Conservation (phyloP, 257 asterid genomes). For the Nicotiana attenuata region DNA sequence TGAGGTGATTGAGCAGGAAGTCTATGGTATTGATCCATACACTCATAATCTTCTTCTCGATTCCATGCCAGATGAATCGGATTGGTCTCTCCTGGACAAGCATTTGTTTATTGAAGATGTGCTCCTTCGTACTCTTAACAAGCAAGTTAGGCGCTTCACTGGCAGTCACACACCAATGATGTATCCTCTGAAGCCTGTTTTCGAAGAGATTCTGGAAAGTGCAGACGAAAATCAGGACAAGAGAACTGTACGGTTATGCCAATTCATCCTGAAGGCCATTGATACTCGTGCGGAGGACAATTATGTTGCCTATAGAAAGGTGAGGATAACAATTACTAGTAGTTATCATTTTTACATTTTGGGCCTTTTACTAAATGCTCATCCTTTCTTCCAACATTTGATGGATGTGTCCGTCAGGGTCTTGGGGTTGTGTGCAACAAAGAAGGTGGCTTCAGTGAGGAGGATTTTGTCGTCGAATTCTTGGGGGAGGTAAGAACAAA, state of each 20-base stretch:
- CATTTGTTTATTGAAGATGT: constrained; percentile 90
- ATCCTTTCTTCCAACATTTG: constrained; percentile 8
- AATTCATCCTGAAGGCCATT: constrained; percentile 68
- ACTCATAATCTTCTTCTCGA: constrained; percentile 96
- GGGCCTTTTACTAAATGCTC: background rate
- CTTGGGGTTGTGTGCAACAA: constrained; percentile 99
- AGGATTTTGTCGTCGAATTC: constrained; percentile 97
- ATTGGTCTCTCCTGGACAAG: constrained; percentile 78
- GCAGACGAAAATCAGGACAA: constrained; percentile 61
- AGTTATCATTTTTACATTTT: background rate
- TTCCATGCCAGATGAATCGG: constrained; percentile 95
- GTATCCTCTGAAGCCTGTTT: constrained; percentile 74
- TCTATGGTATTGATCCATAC: constrained; percentile 96
- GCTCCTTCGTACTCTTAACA: constrained; percentile 76
- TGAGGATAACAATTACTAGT: constrained; percentile 15
- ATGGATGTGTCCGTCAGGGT: constrained; percentile 49
- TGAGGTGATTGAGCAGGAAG: constrained; percentile 98
- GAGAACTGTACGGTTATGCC: constrained; percentile 60
- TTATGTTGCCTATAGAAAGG: constrained; percentile 98
- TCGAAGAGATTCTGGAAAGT: constrained; percentile 59
- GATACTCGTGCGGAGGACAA: constrained; percentile 87
- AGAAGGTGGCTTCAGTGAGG: constrained; percentile 86
- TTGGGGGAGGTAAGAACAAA: constrained; percentile 79
- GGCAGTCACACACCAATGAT: constrained; percentile 89
- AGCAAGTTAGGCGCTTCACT: constrained; percentile 78